Base-by-base conservation (phyloP, 208 protist genomes). In the Strigomonas culicis region DNA sequence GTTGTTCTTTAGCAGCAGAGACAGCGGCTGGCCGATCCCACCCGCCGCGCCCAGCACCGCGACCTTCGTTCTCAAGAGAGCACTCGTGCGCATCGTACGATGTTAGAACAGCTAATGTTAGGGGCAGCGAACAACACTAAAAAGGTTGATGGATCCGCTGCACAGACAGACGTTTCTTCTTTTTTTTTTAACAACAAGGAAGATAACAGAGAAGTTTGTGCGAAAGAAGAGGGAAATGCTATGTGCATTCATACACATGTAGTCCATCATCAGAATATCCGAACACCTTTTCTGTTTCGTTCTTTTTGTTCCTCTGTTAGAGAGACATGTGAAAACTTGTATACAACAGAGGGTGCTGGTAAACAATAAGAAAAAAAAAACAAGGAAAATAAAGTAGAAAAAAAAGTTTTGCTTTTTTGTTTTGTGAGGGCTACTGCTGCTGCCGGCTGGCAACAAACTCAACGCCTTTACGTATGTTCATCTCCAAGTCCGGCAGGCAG, bases 11-110 rank as follows among this genome's bases (percentile, higher is more conserved):
- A 98, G 52, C 11, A 99, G 88, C 43, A 99, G 76, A 1, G 94
- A 95, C 19, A 99, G 82, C 11, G 96, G 94, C 85, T 98, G 96
- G 39, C 97, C 97, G 66, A 99, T 98, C 58, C 96, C 97, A 69
- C 97, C 96, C n/a, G 89, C 93, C 32, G 93, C 95, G 28, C 97
- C 97, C 46, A 99, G 80, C 2, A 99, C 92, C 32, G 91, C 89
- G 27, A 98, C 94, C 43, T 69, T 60, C 3, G 30, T 79, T 56
- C 28, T 80, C 72, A 34, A 34, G 6, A n/a, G 30, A 58, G 19
- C 32, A 30, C 22, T 34, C 11, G 8, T 7, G 8, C 30, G 27
- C 68, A 76, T 24, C 79, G 73, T 11, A 60, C 82, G 30, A 70
- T 64, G 47, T 80, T 68, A 41, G 80, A 63, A 27, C 74, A 72